Conservation (phyloP, 176 grass and related monocot species). For the Ampelocalamus luodianensis region DNA sequence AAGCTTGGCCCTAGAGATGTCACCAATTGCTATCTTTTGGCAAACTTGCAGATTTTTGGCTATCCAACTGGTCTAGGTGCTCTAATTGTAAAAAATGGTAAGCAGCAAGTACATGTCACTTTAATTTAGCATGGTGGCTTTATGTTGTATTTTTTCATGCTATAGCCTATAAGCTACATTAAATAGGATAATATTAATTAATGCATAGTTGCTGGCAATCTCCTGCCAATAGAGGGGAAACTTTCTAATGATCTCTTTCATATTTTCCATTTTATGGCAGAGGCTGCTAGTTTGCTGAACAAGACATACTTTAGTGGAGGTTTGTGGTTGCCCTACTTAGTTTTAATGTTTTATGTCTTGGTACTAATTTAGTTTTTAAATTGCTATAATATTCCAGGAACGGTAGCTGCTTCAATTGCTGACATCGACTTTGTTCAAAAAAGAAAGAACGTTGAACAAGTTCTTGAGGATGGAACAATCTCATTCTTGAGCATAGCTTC, state of each 20-base stretch:
- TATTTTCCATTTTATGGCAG: slow-evolving; percentile 59
- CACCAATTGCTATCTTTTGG: slow-evolving; percentile 34
- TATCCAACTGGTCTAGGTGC: slow-evolving; percentile 98
- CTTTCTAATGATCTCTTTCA: slow-evolving; percentile 38
- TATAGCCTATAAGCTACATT: slow-evolving; percentile 20
- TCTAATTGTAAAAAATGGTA: slow-evolving; percentile 88
- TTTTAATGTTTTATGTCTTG: slow-evolving; percentile 9
- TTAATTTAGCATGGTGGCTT: slow-evolving; percentile 23
- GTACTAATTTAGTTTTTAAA: slow-evolving; percentile 35
- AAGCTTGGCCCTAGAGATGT: slow-evolving; percentile 27
- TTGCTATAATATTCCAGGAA: slow-evolving; percentile 62
- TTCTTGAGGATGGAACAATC: slow-evolving; percentile 89
- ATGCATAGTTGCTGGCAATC: slow-evolving; percentile 1
- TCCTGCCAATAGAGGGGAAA: slow-evolving; percentile 3
- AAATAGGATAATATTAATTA: slow-evolving; percentile 23
- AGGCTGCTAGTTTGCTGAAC: slow-evolving; percentile 77
- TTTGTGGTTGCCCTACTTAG: slow-evolving; percentile 40
- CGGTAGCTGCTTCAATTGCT: slow-evolving; percentile 87
- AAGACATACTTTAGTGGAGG: slow-evolving; percentile 97
- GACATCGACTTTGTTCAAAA: slow-evolving; percentile 84
- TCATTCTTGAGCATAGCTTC: slow-evolving; percentile 92
- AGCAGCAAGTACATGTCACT: slow-evolving; percentile 24
- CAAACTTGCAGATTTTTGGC: slow-evolving; percentile 86
- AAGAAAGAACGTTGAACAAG: slow-evolving; percentile 79
- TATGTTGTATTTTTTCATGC: slow-evolving; percentile 16